phyloP scores from a whole-genome alignment of 2,329 filamentous ascomycete species.

The Chrysoporthe cubensis region DNA sequence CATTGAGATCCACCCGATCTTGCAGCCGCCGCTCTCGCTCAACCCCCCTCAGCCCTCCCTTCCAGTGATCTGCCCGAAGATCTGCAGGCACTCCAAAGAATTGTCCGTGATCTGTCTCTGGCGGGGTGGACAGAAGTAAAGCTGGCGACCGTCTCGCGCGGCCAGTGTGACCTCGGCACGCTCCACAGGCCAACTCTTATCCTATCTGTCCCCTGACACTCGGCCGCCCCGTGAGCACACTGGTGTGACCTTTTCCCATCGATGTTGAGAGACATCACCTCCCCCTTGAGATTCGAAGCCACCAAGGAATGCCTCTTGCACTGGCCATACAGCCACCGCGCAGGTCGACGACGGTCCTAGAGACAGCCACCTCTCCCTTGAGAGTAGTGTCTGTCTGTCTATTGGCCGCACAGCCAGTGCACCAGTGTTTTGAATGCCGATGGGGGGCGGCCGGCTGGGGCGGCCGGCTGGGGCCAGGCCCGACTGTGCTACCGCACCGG shows the following conservation, averaged over 20 bases:
- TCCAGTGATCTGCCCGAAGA: not conserved
- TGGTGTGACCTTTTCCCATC: not conserved
- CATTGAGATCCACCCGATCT: not conserved
- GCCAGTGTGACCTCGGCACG: not conserved
- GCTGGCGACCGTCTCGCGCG: not conserved
- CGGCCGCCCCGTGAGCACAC: not conserved
- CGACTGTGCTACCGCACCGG: slow-evolving; percentile 8
- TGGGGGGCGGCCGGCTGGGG: slow-evolving; percentile 13
- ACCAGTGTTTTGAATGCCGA: slow-evolving; percentile 27
- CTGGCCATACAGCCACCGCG: not conserved
- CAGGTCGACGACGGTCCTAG: not conserved
- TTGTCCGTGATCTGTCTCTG: not conserved
- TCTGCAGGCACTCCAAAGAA: not conserved
- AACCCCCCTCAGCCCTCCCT: not conserved
- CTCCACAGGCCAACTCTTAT: not conserved
- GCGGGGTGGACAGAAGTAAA: not conserved
- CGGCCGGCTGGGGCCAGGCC: slow-evolving; percentile 4
- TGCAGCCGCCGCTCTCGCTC: not conserved
- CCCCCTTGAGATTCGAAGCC: not conserved
- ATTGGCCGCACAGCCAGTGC: slow-evolving; percentile 16
- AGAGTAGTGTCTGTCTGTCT: not conserved
- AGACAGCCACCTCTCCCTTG: not conserved
- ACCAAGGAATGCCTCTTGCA: not conserved
- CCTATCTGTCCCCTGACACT: not conserved
- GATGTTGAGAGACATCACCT: not conserved